Conservation (phyloP, 257 asterid species). For the Solanum raphanifolium region DNA sequence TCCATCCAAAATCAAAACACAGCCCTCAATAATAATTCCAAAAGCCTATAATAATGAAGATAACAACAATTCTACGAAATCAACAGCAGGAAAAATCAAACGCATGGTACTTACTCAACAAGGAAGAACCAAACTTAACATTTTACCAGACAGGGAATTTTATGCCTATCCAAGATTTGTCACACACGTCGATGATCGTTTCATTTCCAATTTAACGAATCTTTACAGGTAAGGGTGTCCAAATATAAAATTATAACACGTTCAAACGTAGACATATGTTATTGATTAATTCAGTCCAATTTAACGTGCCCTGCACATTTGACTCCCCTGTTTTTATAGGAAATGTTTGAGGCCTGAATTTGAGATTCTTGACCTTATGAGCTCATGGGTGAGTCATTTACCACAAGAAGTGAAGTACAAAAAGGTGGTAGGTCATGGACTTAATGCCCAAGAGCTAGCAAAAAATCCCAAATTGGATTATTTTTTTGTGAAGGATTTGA, state of each 20-base stretch:
- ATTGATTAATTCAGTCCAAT: not conserved
- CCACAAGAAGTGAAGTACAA: constrained; percentile 50
- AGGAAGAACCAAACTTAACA: constrained; percentile 57
- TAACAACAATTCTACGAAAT: not conserved
- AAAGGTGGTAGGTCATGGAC: constrained; percentile 80
- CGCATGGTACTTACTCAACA: constrained; percentile 47
- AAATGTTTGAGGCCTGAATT: constrained; percentile 38
- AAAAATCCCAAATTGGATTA: constrained; percentile 52
- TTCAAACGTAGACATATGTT: not conserved
- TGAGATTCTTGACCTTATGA: constrained; percentile 75
- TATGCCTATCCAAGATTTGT: constrained; percentile 61
- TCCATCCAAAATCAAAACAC: not conserved
- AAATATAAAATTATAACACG: not conserved
- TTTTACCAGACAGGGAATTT: constrained; percentile 48
- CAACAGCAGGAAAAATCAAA: constrained; percentile 42
- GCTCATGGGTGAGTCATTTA: constrained; percentile 86
- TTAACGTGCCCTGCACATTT: not conserved
- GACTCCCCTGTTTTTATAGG: not conserved
- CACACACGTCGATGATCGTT: constrained; percentile 52
- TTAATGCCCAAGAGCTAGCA: constrained; percentile 68
- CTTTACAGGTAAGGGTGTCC: constrained; percentile 20
- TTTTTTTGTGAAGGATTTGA: constrained; percentile 73
- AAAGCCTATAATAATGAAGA: constrained; percentile 6
- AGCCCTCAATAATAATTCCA: not conserved
- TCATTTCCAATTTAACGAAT: constrained; percentile 40